Base-by-base conservation (phyloP, 78 protist species). In the Cavenderia fasciculata region DNA sequence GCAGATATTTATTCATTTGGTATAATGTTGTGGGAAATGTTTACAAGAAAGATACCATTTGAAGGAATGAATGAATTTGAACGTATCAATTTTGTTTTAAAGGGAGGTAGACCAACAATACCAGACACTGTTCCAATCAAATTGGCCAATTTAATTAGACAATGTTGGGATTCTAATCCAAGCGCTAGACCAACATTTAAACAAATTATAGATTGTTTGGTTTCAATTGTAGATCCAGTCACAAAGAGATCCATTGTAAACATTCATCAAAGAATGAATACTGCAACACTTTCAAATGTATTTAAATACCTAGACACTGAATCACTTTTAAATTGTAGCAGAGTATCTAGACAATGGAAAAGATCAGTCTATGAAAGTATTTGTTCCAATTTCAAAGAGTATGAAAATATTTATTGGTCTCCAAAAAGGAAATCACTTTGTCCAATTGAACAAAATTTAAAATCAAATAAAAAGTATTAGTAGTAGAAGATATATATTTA, bases 1-100 rank as follows among this genome's bases (percentile, higher is more conserved):
- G 82, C 92, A 10, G 94, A 90, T 36, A 73, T 90, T 2, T 90
- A 77, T 54, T 62, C 79, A 16, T 90, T 90, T 49, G 88, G 85
- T 0, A 46, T 78, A 0, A 69, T 77, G 1, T 27, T 90, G 14
- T 90, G 94, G 94, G 90, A 82, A 27, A 44, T 82, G 77, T 82
- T 82, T 49, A 82, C 90, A 40, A 74, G 73, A 68, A 49, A 68
- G 18, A 69, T n/a, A 25, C 90, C 90, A 21, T 82, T 66, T 34
- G 61, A 33, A 41, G 61, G 44, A 16, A 27, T 82, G 66, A 34
- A 54, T 1, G 75, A 66, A 0, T 43, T 51, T 27, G 57, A 46
- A 43, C 23, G 59, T n/a, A 31, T 68, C 0, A 36, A 54, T 25
- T 82, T 34, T 31, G 90, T 82, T 1, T 41, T 66, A 68, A 36